These are phyloP conservation scores for Sanguinoderma infundibulare DNA, from an alignment of 1,284 basidiomycete genomes.

Conservation along the genomic window DNA sequence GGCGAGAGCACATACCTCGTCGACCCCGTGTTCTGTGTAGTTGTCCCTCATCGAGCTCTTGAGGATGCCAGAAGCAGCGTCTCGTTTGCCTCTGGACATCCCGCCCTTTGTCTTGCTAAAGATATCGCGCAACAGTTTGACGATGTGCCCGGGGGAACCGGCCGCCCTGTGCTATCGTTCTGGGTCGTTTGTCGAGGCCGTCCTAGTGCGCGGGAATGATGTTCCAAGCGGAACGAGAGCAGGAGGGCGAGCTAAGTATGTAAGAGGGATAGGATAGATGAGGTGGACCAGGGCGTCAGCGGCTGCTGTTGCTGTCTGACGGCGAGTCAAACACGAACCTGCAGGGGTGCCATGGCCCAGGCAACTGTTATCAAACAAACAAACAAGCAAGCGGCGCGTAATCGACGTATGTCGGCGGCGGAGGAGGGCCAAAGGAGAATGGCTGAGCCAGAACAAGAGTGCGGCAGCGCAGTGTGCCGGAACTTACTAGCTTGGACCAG, in stretches of 20 bases:
- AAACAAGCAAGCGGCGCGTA: not conserved
- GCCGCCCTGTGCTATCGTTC: not conserved
- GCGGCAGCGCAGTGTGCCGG: not conserved
- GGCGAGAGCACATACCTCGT: constrained; percentile 48
- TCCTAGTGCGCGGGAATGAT: too few species aligned
- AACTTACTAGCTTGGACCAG: too few species aligned
- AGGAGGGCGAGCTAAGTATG: not conserved
- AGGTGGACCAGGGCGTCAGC: not conserved
- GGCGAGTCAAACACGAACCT: not conserved
- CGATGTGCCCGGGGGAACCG: not conserved
- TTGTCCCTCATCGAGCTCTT: constrained; percentile 72
- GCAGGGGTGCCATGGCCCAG: not conserved
- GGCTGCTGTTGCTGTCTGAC: not conserved
- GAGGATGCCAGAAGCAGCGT: constrained; percentile 49
- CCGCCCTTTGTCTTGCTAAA: constrained; percentile 9
- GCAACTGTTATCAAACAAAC: not conserved
- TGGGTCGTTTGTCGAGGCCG: not conserved
- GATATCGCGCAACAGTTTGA: constrained; percentile 21
- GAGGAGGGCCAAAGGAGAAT: not conserved
- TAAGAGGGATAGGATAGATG: not conserved
- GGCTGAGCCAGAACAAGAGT: not conserved
- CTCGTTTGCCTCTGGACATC: constrained; percentile 45
- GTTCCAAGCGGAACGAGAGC: not conserved
- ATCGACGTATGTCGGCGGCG: not conserved
- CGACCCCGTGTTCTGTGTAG: constrained; percentile 68